Evolutionary conservation across 73 alveolate species (phyloP).

Genomic region (Halteria grandinella): DNA sequence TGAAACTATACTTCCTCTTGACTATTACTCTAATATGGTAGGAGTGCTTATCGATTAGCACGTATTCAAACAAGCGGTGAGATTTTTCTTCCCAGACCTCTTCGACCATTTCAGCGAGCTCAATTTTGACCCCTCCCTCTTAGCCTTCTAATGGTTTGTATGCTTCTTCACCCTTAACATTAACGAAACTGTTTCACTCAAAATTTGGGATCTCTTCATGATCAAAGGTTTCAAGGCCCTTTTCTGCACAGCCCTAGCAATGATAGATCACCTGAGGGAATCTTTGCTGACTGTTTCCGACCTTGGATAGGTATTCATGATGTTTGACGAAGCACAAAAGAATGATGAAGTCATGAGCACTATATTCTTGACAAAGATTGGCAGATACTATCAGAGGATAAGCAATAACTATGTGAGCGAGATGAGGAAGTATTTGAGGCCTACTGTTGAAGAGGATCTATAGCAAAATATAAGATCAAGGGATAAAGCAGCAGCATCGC

Average conservation of each 20-base stretch:
- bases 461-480: neutral
- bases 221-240: neutral
- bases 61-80: constrained; percentile 21
- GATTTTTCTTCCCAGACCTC: constrained; percentile 43
- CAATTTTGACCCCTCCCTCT: constrained; percentile 51
- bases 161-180: constrained; percentile 54
- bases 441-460: neutral
- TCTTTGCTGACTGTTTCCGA: too few relatives aligned
- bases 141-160: constrained; percentile 67
- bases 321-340: too few relatives aligned
- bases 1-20: constrained; percentile 69
- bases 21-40: constrained; percentile 63
- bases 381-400: too few relatives aligned
- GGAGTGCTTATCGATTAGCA: constrained; percentile 68
- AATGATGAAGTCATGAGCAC: too few relatives aligned
- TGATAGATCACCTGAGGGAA: neutral
- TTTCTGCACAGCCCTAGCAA: neutral
- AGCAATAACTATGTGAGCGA: too few relatives aligned
- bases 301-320: too few relatives aligned
- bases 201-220: constrained; percentile 20
- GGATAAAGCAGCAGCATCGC: neutral
- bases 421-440: neutral
- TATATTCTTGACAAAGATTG: too few relatives aligned
- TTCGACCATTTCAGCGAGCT: constrained; percentile 52
- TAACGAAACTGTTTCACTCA: neutral